A percentile compares a stretch with the other conserved stretches of the same genome.
phyloP scores from a whole-genome alignment of 805 yeast species.

The Pichia sporocuriosa region DNA sequence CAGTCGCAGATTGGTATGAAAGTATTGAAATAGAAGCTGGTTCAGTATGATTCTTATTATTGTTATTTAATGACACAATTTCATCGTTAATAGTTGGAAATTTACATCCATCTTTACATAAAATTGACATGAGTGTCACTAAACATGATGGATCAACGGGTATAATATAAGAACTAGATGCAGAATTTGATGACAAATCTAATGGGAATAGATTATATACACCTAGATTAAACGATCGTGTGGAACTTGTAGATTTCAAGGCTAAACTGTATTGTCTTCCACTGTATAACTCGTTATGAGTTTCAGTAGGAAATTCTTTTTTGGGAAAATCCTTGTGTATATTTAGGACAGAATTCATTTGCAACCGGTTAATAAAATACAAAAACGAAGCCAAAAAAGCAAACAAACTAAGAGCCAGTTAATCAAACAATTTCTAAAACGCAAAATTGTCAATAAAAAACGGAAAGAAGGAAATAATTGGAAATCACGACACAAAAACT shows the following conservation, averaged over 20 bases:
- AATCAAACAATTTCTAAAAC: too few species aligned
- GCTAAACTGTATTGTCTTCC: conserved; percentile 2
- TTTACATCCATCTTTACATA: neutral
- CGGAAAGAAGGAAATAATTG: too few species aligned
- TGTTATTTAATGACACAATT: too few species aligned
- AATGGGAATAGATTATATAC: conserved; percentile 38
- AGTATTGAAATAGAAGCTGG: conserved; percentile 31
- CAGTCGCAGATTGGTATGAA: conserved; percentile 43
- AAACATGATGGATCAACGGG: conserved; percentile 59
- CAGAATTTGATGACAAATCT: conserved; percentile 14
- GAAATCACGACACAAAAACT: too few species aligned
- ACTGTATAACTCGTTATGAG: neutral
- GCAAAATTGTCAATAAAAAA: too few species aligned
- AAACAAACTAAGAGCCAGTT: too few species aligned
- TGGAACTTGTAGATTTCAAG: neutral
- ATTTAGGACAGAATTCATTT: neutral
- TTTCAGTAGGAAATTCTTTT: conserved; percentile 3
- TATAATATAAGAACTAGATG: conserved; percentile 19
- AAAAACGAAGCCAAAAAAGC: too few species aligned
- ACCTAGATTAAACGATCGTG: conserved; percentile 40
- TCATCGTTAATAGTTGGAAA: neutral
- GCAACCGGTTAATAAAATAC: too few species aligned
- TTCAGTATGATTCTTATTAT: too few species aligned
- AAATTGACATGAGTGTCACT: conserved; percentile 4
- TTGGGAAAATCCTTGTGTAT: conserved; percentile 6